Conservation (phyloP, 192 early-diverging fungal species). For the Rhizophagus sp. region DNA sequence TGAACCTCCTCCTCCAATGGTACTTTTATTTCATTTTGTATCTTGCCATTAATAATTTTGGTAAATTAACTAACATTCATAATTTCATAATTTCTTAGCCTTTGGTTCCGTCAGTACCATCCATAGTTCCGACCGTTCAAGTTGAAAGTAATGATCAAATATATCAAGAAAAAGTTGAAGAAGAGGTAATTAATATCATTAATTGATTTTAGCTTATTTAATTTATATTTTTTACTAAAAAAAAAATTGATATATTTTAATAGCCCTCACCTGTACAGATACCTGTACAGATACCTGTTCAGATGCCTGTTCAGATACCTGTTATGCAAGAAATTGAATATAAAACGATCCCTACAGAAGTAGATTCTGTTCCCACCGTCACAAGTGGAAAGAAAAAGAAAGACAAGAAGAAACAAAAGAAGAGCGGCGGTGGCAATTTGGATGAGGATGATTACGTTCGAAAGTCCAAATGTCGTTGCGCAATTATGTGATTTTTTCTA, state of each 20-base stretch:
- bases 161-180: background rate
- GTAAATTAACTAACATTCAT: background rate
- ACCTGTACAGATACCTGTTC: no score
- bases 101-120: background rate
- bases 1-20: background rate
- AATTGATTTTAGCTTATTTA: background rate
- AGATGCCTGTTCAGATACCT: background rate
- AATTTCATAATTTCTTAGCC: background rate
- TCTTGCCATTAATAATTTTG: background rate
- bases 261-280: background rate
- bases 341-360: background rate
- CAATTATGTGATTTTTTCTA: background rate
- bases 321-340: background rate
- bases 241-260: no score
- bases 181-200: background rate
- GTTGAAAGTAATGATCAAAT: background rate
- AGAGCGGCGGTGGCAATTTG: background rate
- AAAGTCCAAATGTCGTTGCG: constrained; percentile 21
- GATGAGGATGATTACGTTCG: constrained; percentile 17
- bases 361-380: background rate
- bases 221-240: no score
- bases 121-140: background rate
- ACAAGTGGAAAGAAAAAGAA: constrained; percentile 5
- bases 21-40: background rate
- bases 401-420: constrained; percentile 11